Evolutionary conservation across 768 basidiomycete genomes (phyloP).

Genomic region (Boletus pseudo-olivaceus): DNA sequence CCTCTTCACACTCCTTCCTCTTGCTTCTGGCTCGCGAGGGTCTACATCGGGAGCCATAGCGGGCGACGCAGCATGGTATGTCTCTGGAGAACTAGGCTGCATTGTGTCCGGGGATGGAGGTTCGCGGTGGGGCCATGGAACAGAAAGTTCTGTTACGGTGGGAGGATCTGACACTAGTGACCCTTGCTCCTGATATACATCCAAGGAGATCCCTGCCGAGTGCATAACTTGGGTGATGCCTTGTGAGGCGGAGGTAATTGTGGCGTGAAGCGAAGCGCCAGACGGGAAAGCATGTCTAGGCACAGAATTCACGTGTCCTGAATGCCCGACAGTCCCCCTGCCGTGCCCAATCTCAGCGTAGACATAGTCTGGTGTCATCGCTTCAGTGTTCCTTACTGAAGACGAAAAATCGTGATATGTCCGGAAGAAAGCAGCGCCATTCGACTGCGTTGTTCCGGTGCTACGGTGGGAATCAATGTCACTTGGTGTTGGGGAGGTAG

Average conservation of each 20-base stretch:
- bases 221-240: constrained; percentile 36
- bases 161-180: constrained; percentile 10
- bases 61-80: constrained; percentile 39
- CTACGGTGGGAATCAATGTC: constrained; percentile 59
- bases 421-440: constrained; percentile 59
- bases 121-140: constrained; percentile 46
- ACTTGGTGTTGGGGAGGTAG: constrained; percentile 56
- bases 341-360: constrained; percentile 78
- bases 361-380: constrained; percentile 68
- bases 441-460: constrained; percentile 49
- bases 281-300: constrained; percentile 26
- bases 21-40: constrained; percentile 37
- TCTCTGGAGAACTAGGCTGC: constrained; percentile 36
- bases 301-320: constrained; percentile 15
- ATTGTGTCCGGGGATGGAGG: constrained; percentile 35
- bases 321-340: constrained; percentile 41
- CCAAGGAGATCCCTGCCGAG: constrained; percentile 28
- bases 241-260: constrained; percentile 22
- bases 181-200: constrained; percentile 18
- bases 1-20: constrained; percentile 61
- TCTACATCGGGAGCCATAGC: constrained; percentile 29
- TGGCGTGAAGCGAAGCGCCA: constrained; percentile 18
- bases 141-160: constrained; percentile 15
- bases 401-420: constrained; percentile 47
- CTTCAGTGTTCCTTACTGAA: constrained; percentile 47